Evolutionary conservation across 805 yeast genomes (phyloP).

Genomic region (Torulaspora delbrueckii): DNA sequence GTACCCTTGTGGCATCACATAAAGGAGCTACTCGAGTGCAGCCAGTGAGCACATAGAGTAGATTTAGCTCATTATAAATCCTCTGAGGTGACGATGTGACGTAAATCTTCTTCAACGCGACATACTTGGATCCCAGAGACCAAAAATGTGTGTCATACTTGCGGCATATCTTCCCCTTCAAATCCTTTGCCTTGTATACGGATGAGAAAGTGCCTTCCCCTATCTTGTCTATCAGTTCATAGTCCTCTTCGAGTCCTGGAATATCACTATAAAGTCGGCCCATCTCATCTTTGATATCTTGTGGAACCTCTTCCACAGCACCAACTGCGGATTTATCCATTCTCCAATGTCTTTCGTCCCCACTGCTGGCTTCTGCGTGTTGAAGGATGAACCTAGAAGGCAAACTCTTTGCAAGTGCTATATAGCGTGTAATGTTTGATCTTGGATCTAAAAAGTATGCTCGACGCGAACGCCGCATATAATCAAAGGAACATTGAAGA

Average conservation of each 20-base stretch:
- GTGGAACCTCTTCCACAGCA: slow-evolving; percentile 41
- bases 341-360: slow-evolving; percentile 38
- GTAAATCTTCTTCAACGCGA: slow-evolving; percentile 88
- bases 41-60: slow-evolving; percentile 64
- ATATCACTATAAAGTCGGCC: slow-evolving; percentile 49
- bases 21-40: slow-evolving; percentile 79
- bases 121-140: slow-evolving; percentile 41
- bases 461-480: neutral
- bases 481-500: neutral
- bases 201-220: slow-evolving; percentile 91
- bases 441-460: slow-evolving; percentile 2
- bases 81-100: slow-evolving; percentile 94
- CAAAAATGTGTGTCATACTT: slow-evolving; percentile 31
- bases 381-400: neutral
- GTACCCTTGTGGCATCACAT: slow-evolving; percentile 77
- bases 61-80: slow-evolving; percentile 79
- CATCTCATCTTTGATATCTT: slow-evolving; percentile 56
- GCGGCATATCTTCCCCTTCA: slow-evolving; percentile 33
- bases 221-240: slow-evolving; percentile 39
- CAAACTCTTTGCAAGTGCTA: neutral
- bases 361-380: neutral
- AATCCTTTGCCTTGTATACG: slow-evolving; percentile 49
- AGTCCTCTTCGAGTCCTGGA: slow-evolving; percentile 41
- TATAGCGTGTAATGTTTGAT: neutral
- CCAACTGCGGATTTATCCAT: neutral